Conservation (phyloP, 2,329 filamentous ascomycete genomes). For the Penicillium sp. region DNA sequence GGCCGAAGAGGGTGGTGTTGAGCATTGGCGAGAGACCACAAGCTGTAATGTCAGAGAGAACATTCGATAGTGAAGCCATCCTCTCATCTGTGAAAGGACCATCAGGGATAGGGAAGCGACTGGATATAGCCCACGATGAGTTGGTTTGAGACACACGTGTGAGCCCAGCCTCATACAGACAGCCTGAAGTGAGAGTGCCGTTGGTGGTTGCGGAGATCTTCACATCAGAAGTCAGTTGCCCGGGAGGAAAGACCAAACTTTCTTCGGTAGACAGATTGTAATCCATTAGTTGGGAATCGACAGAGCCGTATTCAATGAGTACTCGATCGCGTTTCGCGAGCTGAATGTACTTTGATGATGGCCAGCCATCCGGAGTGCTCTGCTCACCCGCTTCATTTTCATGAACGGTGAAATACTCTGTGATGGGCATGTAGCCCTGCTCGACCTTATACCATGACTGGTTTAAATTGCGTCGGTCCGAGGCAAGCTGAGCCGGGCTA, state of each 20-base stretch:
- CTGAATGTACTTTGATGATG: constrained; percentile 59
- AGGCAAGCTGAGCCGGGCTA: constrained; percentile 50
- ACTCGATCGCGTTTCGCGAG: constrained; percentile 55
- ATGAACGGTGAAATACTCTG: constrained; percentile 54
- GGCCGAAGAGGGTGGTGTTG: constrained; percentile 55
- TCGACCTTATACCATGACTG: constrained; percentile 55
- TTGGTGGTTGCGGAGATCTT: constrained; percentile 36
- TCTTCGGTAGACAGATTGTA: constrained; percentile 58
- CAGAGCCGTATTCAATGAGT: constrained; percentile 55
- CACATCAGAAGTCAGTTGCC: constrained; percentile 44
- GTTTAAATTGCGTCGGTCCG: constrained; percentile 59
- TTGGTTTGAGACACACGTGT: constrained; percentile 47
- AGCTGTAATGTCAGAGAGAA: constrained; percentile 45
- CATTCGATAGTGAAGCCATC: constrained; percentile 34
- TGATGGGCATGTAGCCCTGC: constrained; percentile 47
- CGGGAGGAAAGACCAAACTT: constrained; percentile 52
- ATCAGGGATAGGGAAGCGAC: constrained; percentile 29
- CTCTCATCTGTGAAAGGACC: constrained; percentile 28
- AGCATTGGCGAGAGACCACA: constrained; percentile 64
- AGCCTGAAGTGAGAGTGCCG: constrained; percentile 52
- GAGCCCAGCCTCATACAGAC: constrained; percentile 51
- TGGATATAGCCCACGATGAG: constrained; percentile 54
- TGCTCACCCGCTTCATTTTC: constrained; percentile 36
- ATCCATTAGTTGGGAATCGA: constrained; percentile 57
- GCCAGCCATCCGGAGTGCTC: constrained; percentile 62